phyloP scores from a whole-genome alignment of 345 rosid genomes.

The Populus deltoides region DNA sequence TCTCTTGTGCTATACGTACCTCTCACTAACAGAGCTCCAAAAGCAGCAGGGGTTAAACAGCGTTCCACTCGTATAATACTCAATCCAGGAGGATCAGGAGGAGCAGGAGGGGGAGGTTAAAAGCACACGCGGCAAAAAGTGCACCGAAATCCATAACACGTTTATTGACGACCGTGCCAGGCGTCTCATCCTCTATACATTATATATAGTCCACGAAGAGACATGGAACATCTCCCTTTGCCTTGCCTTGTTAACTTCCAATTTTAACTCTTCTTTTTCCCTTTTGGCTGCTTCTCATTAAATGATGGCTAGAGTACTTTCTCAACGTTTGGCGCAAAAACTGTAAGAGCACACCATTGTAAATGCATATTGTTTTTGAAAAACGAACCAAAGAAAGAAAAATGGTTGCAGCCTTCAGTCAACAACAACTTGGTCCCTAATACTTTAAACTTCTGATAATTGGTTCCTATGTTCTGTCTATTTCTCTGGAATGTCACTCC shows the following conservation, averaged over 20 bases:
- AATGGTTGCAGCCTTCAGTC: too few species aligned
- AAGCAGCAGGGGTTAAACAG: background rate
- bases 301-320: too few species aligned
- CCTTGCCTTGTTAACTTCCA: background rate
- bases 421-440: too few species aligned
- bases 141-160: background rate
- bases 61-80: background rate
- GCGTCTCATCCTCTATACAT: background rate
- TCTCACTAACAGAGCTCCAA: background rate
- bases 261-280: background rate
- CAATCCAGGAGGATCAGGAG: background rate
- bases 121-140: background rate
- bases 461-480: too few species aligned
- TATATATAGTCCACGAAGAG: background rate
- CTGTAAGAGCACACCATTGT: too few species aligned
- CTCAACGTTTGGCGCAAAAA: too few species aligned
- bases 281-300: background rate
- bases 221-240: background rate
- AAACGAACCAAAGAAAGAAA: too few species aligned
- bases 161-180: background rate
- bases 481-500: too few species aligned
- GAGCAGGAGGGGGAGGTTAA: background rate
- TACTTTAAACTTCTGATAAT: too few species aligned
- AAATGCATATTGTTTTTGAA: too few species aligned
- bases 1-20: background rate